Percentiles rank a stretch among this genome's conserved stretches.
Evolutionary conservation across 1,284 basidiomycete genomes (phyloP).

Genomic region (Ganoderma multipileum): DNA sequence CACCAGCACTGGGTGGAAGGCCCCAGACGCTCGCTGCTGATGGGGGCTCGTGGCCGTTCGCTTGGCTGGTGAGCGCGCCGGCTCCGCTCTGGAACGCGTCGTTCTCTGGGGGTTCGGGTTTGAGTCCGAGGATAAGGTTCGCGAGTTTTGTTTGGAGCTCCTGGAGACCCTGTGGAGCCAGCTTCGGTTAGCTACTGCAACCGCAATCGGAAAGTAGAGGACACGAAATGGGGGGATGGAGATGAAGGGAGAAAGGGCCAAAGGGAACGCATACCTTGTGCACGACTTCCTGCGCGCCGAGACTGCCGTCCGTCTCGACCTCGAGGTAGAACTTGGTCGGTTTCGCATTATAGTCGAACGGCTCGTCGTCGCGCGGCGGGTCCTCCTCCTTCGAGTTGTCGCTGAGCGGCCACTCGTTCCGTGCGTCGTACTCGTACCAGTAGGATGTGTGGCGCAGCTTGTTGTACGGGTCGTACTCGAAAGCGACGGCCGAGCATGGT

Average conservation of each 20-base stretch:
- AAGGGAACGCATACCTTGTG: slow-evolving; percentile 73
- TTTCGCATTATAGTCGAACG: slow-evolving; percentile 88
- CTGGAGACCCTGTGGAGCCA: slow-evolving; percentile 68
- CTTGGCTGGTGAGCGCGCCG: slow-evolving; percentile 15
- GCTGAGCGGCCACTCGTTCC: slow-evolving; percentile 84
- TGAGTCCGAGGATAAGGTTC: slow-evolving; percentile 78
- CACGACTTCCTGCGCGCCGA: slow-evolving; percentile 89
- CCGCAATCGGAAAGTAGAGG: neutral
- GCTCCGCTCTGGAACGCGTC: slow-evolving; percentile 43
- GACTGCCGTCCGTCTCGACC: slow-evolving; percentile 90
- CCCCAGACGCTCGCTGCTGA: slow-evolving; percentile 31
- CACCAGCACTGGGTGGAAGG: slow-evolving; percentile 22
- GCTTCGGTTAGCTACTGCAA: neutral
- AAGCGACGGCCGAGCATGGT: slow-evolving; percentile 92
- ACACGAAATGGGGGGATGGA: neutral
- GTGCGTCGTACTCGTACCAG: slow-evolving; percentile 90
- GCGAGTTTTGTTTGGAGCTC: slow-evolving; percentile 86
- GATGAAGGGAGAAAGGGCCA: too few relatives aligned
- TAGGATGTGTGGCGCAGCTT: slow-evolving; percentile 94
- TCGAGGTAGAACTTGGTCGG: slow-evolving; percentile 91
- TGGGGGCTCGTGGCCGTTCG: slow-evolving; percentile 33
- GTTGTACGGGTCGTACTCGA: slow-evolving; percentile 99
- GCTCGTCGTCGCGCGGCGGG: slow-evolving; percentile 76
- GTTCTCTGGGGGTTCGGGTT: slow-evolving; percentile 62
- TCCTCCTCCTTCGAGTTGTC: slow-evolving; percentile 87